Percentiles rank a stretch among this genome's conserved stretches.
Evolutionary conservation across 2,329 filamentous ascomycete species (phyloP).

Genomic region (Aspergillus eucalypticola): DNA sequence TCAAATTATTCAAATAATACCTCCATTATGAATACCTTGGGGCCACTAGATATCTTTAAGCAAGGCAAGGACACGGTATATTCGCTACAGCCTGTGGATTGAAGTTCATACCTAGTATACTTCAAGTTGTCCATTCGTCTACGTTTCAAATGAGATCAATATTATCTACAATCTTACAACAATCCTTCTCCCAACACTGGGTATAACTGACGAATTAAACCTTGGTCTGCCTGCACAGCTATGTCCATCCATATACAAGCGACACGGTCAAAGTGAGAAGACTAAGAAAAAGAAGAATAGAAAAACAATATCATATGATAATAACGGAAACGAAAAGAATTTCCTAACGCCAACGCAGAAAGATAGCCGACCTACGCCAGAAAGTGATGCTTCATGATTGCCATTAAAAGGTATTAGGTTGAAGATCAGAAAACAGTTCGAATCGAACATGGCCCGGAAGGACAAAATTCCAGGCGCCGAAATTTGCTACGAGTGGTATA

Average conservation of each 20-base stretch:
- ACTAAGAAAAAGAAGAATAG: not conserved
- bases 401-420: not conserved
- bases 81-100: no score
- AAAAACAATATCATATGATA: not conserved
- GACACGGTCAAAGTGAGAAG: not conserved
- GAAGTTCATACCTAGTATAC: no score
- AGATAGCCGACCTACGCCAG: conserved; percentile 10
- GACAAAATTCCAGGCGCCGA: not conserved
- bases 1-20: no score
- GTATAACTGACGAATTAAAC: not conserved
- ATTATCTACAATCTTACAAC: not conserved
- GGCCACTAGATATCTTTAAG: no score
- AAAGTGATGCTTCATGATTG: conserved; percentile 9
- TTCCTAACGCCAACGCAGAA: conserved; percentile 1
- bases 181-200: not conserved
- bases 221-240: not conserved
- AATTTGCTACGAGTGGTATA: not conserved
- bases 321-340: not conserved
- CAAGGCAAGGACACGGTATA: no score
- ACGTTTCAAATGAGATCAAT: no score
- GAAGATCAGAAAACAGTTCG: not conserved
- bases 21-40: no score
- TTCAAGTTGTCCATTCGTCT: no score
- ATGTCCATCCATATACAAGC: conserved; percentile 14
- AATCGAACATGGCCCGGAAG: not conserved